Base-by-base conservation (phyloP, 2,329 filamentous ascomycete genomes). In the Colletotrichum tamarilloi region DNA sequence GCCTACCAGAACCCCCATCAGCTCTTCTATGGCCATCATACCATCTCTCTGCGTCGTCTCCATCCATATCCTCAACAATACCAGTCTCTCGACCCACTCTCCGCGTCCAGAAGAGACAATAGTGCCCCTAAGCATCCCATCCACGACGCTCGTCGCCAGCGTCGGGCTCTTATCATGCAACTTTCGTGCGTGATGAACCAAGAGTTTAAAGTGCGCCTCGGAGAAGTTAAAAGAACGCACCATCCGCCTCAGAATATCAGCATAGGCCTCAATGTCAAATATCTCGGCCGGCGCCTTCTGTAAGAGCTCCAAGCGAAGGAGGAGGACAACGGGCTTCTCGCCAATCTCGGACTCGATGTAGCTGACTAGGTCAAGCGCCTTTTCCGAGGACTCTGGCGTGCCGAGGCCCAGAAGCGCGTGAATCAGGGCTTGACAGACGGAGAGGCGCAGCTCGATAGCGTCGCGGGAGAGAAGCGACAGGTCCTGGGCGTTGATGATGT, bases 31-130 rank as follows among this genome's bases (percentile, higher is more conserved):
- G 3, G 62, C 67, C 26, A 42, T 59, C 55, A 70, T 79, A 71
- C 46, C 75, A 85, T 84, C 75, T 77, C 82, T 67, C 76, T 84
- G 85, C 66, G 84, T 85, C 0, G 89, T 90, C 6, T 87, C 84
- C 79, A 95, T 90, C 87, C 91, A 93, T 5, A 95, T 83, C 3
- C 93, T 88, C 6, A 90, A 91, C 22, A 97, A 85, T 12, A 95
- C 80, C 0, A 89, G 86, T 76, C 90, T 93, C 73, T 95, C 94
- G 38, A 94, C 84, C 91, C 92, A 94, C 3, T 85, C 84, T 87
- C 87, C 4, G 84, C 85, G 66, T 32, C 76, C 67, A 30, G 85
- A 82, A 71, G 83, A 76, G 74, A 90, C 76, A 28, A 95, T 79
- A 30, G 89, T 85, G n/a, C 86, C 81, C 14, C 84, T 80, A 7